These are phyloP conservation scores for Rhododendron molle DNA, from an alignment of 148 eudicot species.

Conservation along the genomic window DNA sequence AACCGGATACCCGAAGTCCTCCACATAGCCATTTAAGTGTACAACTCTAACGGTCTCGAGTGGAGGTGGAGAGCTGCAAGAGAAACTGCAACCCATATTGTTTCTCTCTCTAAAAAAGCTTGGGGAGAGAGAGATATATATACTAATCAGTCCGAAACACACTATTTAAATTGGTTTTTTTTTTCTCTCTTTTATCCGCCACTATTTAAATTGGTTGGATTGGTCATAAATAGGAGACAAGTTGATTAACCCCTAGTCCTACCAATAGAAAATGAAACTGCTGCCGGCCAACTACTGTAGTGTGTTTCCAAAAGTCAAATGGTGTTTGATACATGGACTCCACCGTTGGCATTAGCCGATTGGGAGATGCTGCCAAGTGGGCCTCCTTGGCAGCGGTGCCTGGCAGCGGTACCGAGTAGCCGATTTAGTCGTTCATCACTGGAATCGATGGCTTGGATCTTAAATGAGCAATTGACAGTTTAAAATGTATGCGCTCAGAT, in stretches of 20 bases:
- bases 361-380: too few relatives aligned
- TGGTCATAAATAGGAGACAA: neutral
- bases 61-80: slow-evolving; percentile 9
- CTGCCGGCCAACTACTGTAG: neutral
- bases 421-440: too few relatives aligned
- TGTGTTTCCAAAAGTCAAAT: neutral
- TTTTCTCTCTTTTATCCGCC: too few relatives aligned
- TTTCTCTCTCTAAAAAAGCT: neutral
- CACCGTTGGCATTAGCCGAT: neutral
- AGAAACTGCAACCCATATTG: slow-evolving; percentile 18
- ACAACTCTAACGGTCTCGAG: slow-evolving; percentile 23
- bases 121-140: neutral
- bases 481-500: too few relatives aligned
- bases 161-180: neutral
- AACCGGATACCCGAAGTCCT: slow-evolving; percentile 27
- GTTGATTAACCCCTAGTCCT: neutral
- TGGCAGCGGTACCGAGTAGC: too few relatives aligned
- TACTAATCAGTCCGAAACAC: neutral
- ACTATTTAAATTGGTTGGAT: neutral
- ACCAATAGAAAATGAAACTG: neutral
- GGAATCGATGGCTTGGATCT: too few relatives aligned
- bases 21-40: slow-evolving; percentile 31
- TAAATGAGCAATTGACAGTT: accelerated
- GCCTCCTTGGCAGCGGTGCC: too few relatives aligned
- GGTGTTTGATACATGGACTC: neutral